These are phyloP conservation scores for Moesziomyces sp. DNA, from an alignment of 1,284 basidiomycete species.

Conservation along the genomic window DNA sequence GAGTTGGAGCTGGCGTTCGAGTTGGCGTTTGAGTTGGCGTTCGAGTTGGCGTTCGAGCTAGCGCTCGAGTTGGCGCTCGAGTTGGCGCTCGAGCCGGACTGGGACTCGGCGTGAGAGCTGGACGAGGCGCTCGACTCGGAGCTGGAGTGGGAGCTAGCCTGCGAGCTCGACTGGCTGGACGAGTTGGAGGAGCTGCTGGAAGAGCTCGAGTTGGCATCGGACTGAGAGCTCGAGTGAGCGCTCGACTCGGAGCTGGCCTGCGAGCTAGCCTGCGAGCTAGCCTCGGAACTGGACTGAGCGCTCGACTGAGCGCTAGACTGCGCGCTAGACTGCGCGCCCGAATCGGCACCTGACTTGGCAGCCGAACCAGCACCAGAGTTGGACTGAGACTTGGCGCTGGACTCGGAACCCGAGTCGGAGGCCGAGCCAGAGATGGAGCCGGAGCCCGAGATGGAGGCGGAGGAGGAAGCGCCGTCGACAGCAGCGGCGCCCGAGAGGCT, in stretches of 20 bases:
- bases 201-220: conserved; percentile 7
- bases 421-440: conserved; percentile 30
- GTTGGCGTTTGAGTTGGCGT: conserved; percentile 1
- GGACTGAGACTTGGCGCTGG: conserved; percentile 4
- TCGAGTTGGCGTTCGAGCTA: conserved; percentile 3
- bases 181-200: conserved; percentile 2
- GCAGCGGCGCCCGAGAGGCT: conserved; percentile 12
- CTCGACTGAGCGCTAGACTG: conserved; percentile 10
- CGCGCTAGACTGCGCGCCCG: conserved; percentile 12
- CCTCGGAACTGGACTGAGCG: conserved; percentile 10
- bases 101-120: conserved; percentile 4
- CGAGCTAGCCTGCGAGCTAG: background rate
- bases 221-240: conserved; percentile 8
- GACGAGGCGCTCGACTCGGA: conserved; percentile 2
- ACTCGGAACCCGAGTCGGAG: conserved; percentile 19
- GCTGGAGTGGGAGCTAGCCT: conserved; percentile 15
- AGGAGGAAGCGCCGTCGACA: conserved; percentile 8
- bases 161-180: conserved; percentile 13
- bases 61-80: conserved; percentile 9
- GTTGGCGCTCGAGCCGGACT: conserved; percentile 5
- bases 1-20: background rate
- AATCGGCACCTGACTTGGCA: conserved; percentile 7
- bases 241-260: conserved; percentile 7
- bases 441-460: conserved; percentile 21
- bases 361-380: conserved; percentile 11